These are phyloP conservation scores for Lojkania enalia DNA, from an alignment of 2,329 filamentous ascomycete species.

Conservation along the genomic window DNA sequence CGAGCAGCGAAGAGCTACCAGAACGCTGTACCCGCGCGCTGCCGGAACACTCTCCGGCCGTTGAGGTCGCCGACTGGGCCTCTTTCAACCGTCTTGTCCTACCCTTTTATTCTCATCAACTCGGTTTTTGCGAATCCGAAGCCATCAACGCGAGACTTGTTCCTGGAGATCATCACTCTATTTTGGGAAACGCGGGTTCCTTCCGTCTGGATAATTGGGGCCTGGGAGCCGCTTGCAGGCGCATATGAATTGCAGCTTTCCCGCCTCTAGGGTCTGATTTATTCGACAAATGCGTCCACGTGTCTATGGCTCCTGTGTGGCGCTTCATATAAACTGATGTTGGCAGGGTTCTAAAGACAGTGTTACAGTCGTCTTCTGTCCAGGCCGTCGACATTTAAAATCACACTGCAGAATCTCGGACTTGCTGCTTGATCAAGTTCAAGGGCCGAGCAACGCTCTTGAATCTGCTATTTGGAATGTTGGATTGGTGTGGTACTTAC, in stretches of 20 bases:
- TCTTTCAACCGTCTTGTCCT: background rate
- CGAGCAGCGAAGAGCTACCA: background rate
- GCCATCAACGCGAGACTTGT: background rate
- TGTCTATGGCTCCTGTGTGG: constrained; percentile 6
- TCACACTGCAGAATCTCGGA: background rate
- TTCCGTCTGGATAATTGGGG: too few species aligned
- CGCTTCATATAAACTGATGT: constrained; percentile 6
- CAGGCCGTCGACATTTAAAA: background rate
- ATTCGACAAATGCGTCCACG: constrained; percentile 6
- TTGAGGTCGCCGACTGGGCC: background rate
- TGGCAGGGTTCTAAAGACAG: constrained; percentile 3
- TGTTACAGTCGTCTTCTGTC: background rate
- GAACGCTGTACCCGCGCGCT: constrained; percentile 1
- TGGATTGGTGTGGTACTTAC: constrained; percentile 3
- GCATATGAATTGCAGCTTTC: too few species aligned
- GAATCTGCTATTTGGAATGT: background rate
- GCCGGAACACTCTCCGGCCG: background rate
- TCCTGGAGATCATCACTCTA: background rate
- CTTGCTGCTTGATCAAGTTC: background rate
- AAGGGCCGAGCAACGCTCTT: background rate
- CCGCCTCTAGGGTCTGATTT: constrained; percentile 1
- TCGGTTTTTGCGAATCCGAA: background rate
- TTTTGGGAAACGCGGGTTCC: background rate
- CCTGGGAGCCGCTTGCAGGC: too few species aligned
- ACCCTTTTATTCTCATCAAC: background rate